Evolutionary conservation across 768 basidiomycete genomes (phyloP).

Genomic region (Mycena galericulata): DNA sequence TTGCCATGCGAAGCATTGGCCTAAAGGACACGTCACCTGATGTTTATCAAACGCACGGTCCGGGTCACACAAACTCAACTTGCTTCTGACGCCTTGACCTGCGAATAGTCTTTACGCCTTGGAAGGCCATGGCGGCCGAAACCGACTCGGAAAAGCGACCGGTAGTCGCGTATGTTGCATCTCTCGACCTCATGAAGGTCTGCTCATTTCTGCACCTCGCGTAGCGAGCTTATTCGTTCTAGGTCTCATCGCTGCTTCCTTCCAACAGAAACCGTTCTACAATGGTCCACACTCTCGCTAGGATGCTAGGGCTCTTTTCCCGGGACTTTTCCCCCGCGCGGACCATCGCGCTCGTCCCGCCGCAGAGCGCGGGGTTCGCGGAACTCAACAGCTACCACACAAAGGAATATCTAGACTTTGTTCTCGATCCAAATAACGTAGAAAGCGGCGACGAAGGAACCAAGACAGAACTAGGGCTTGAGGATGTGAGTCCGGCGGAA

Average conservation of each 20-base stretch:
- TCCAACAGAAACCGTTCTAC: conserved; percentile 76
- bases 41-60: no score
- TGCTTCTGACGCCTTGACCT: no score
- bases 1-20: no score
- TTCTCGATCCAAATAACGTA: conserved; percentile 54
- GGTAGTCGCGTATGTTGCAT: conserved; percentile 27
- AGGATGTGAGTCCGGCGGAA: conserved; percentile 57
- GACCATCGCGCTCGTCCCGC: conserved; percentile 61
- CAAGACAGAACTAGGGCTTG: conserved; percentile 64
- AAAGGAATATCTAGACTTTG: conserved; percentile 73
- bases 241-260: conserved; percentile 70
- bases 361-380: conserved; percentile 63
- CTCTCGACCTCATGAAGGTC: conserved; percentile 28
- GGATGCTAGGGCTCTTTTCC: conserved; percentile 62
- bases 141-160: conserved; percentile 3
- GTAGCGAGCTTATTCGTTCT: background rate
- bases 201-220: background rate
- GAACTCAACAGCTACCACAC: conserved; percentile 80
- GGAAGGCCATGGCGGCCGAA: conserved; percentile 9
- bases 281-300: conserved; percentile 73
- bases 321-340: conserved; percentile 39
- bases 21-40: no score
- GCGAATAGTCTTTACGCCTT: no score
- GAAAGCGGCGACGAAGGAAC: conserved; percentile 25
- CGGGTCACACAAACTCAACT: no score